Evolutionary conservation across 768 basidiomycete species (phyloP).

Genomic region (Tricholoma terreum): DNA sequence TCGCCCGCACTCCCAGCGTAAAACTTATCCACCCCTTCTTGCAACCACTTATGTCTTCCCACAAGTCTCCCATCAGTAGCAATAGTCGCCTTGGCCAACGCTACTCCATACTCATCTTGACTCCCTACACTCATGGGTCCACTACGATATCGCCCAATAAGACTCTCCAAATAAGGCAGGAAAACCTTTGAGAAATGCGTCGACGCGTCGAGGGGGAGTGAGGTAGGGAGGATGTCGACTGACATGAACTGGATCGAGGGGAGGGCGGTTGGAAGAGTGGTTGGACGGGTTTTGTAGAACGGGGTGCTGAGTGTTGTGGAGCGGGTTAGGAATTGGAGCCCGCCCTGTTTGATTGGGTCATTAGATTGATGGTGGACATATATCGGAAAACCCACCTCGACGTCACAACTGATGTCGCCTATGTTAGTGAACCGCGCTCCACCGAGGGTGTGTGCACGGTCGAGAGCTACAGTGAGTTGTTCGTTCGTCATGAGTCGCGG

Average conservation of each 20-base stretch:
- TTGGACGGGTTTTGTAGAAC: constrained; percentile 53
- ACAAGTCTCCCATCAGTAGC: constrained; percentile 55
- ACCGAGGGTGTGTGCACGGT: constrained; percentile 46
- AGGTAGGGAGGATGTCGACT: constrained; percentile 87
- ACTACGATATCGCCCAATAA: constrained; percentile 44
- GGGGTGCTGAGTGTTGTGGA: constrained; percentile 78
- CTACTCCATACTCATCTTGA: constrained; percentile 31
- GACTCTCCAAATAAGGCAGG: constrained; percentile 60
- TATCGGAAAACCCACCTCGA: constrained; percentile 47
- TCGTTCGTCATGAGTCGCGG: constrained; percentile 76
- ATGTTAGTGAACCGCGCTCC: constrained; percentile 64
- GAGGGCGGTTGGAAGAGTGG: constrained; percentile 39
- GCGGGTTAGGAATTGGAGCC: constrained; percentile 77
- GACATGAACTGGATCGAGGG: constrained; percentile 78
- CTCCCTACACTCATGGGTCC: not conserved
- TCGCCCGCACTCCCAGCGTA: constrained; percentile 14
- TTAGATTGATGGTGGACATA: not conserved
- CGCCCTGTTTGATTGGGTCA: constrained; percentile 49
- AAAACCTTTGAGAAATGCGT: constrained; percentile 67
- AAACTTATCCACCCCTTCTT: constrained; percentile 46
- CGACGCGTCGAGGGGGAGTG: constrained; percentile 80
- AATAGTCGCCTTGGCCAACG: constrained; percentile 71
- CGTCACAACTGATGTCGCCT: constrained; percentile 88
- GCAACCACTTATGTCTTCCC: constrained; percentile 57
- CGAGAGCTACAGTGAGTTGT: constrained; percentile 52